Base-by-base conservation (phyloP, 1,284 basidiomycete genomes). In the Tilletia setariae region DNA sequence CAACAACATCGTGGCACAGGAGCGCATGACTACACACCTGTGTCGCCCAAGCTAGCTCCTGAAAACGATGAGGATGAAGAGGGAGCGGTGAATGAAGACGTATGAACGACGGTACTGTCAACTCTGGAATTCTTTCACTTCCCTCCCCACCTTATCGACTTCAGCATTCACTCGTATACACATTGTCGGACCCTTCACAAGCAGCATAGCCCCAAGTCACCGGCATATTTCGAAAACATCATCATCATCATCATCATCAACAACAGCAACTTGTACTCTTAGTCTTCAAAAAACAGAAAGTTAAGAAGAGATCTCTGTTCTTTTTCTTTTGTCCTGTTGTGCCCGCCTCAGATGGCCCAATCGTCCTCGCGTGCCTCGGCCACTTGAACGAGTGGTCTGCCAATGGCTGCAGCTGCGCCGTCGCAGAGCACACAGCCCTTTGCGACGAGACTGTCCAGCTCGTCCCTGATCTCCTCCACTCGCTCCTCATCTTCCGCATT, bases 361-460 rank as follows among this genome's bases (percentile, higher is more conserved):
- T 74, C 72, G 11, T 68, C 70, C 8, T 73, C 74, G 40, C 75
- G 73, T 62, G 71, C 53, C n/a, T 74, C 72, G 16, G 67, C 67
- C 6, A 19, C 32, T 16, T 61, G 56, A 16, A 79, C 66, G 35
- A 80, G 78, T 23, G 75, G 76, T 30, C 72, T 35, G 1, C 70
- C 72, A 35, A 82, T 71, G 1, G 78, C 76, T 16, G 74, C 75
- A 2, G 77, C 75, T 9, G 71, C 70, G 0, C 75, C 76, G 28
- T 79, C 75, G 71, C 80, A 82, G 43, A 78, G 68, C 1, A 74
- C 74, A 46, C 80, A 82, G 32, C 74, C 74, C 42, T 74, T 76
- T 0, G 80, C 80, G 7, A 82, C 74, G n/a, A 82, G 68, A 2
- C 76, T 68, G 51, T 81, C 80, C 49, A 82, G 67, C 69, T 82